Conservation (phyloP, 441 rosid genomes). For the Caryocar brasiliense region DNA sequence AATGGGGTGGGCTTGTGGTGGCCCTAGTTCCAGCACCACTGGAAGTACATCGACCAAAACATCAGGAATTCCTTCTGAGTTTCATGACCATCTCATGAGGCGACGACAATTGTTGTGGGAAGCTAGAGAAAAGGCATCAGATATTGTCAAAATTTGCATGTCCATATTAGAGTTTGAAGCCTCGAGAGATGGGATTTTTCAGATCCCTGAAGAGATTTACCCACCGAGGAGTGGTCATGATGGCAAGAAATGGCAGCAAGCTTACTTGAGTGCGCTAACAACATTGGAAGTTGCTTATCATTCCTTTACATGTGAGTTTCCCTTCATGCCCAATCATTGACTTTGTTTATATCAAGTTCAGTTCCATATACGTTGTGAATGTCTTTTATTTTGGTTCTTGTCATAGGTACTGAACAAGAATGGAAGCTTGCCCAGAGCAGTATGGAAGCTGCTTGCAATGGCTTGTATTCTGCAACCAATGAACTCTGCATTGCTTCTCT, state of each 20-base stretch:
- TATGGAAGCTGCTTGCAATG: constrained; percentile 78
- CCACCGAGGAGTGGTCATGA: constrained; percentile 36
- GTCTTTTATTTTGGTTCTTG: constrained; percentile 10
- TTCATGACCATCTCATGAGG: constrained; percentile 76
- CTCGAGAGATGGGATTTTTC: constrained; percentile 80
- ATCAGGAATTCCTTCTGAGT: constrained; percentile 82
- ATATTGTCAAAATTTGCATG: constrained; percentile 64
- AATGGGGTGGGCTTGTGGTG: constrained; percentile 98
- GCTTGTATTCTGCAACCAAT: constrained; percentile 65
- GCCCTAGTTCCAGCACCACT: constrained; percentile 46
- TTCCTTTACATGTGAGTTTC: constrained; percentile 72
- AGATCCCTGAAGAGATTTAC: constrained; percentile 49
- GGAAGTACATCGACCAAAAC: constrained; percentile 55
- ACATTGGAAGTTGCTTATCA: constrained; percentile 71
- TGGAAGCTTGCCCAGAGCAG: constrained; percentile 80
- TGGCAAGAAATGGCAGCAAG: constrained; percentile 78
- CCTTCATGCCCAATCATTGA: constrained; percentile 9
- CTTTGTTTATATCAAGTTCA: not conserved
- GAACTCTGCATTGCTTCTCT: constrained; percentile 70
- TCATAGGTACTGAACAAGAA: constrained; percentile 71
- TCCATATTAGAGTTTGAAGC: constrained; percentile 85
- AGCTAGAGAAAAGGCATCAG: constrained; percentile 79
- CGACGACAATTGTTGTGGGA: constrained; percentile 68
- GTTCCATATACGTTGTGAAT: constrained; percentile 6
- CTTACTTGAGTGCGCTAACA: constrained; percentile 54